A percentile compares a stretch with the other conserved stretches of the same genome.
phyloP scores from a whole-genome alignment of 139 green algal species.

The Coelastrella sp. region DNA sequence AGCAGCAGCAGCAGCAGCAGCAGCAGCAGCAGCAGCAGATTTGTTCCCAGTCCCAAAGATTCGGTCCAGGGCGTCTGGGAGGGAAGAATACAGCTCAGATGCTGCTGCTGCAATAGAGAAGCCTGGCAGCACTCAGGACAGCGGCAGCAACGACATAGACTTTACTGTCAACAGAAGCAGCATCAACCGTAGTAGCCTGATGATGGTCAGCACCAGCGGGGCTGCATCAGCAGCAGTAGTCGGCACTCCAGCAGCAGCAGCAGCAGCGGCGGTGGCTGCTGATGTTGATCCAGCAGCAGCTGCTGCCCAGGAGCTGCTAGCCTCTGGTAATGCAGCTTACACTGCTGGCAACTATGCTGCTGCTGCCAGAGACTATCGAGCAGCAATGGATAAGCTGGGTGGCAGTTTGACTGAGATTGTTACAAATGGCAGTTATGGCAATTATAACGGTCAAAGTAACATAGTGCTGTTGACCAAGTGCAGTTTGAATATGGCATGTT shows the following conservation, averaged over 20 bases:
- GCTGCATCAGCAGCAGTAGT: neutral
- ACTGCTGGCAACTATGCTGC: neutral
- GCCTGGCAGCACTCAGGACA: too few relatives aligned
- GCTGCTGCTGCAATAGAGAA: too few relatives aligned
- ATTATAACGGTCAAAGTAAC: neutral
- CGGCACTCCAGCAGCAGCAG: neutral
- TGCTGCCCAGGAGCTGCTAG: neutral
- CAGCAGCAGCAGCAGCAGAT: too few relatives aligned
- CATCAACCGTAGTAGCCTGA: neutral
- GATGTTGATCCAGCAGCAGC: neutral
- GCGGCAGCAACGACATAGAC: neutral
- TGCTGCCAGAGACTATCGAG: neutral
- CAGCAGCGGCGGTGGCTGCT: neutral
- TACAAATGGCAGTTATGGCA: neutral
- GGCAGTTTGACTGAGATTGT: neutral
- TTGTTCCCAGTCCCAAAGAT: too few relatives aligned
- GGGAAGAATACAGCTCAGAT: too few relatives aligned
- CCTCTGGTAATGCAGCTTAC: constrained; percentile 18
- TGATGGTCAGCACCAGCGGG: neutral
- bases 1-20: too few relatives aligned
- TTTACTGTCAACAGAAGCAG: neutral
- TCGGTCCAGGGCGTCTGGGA: too few relatives aligned
- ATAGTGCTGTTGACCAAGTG: constrained; percentile 33
- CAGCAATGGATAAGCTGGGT: neutral
- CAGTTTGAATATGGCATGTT: constrained; percentile 40